Percentiles rank a stretch among this genome's conserved stretches.
Conservation (phyloP, 176 grass and related monocot genomes). For the Dendrocalamus sinicus region DNA sequence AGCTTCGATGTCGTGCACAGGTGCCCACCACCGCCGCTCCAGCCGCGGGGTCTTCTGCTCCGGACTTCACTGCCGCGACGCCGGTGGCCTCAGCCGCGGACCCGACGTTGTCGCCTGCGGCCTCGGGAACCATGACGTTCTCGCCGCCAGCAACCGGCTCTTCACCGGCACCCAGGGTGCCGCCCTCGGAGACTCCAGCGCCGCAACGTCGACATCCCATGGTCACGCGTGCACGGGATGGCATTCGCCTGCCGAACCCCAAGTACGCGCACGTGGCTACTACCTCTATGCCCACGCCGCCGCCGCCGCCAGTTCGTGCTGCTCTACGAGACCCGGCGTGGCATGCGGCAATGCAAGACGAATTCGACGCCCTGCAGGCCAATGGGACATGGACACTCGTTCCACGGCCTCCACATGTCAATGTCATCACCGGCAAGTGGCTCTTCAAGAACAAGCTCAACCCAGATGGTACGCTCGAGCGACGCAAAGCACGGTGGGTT, state of each 20-base stretch:
- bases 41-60: too few relatives aligned
- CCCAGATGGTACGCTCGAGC: neutral
- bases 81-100: too few relatives aligned
- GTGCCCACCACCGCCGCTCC: too few relatives aligned
- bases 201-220: neutral
- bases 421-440: neutral
- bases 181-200: too few relatives aligned
- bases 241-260: neutral
- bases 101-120: neutral
- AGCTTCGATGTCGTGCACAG: too few relatives aligned
- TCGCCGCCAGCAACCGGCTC: fast-evolving
- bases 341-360: too few relatives aligned
- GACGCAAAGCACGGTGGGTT: neutral
- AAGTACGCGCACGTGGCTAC: neutral
- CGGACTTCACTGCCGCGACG: too few relatives aligned
- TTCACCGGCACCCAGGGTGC: too few relatives aligned
- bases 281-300: fast-evolving
- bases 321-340: too few relatives aligned
- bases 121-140: neutral
- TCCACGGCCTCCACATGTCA: neutral
- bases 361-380: neutral
- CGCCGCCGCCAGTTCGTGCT: neutral
- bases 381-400: neutral
- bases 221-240: too few relatives aligned
- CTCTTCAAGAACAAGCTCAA: neutral